Percentiles rank a stretch among this genome's conserved stretches.
These are phyloP conservation scores for Aspergillus sp. DNA, from an alignment of 2,329 filamentous ascomycete species.

Conservation along the genomic window DNA sequence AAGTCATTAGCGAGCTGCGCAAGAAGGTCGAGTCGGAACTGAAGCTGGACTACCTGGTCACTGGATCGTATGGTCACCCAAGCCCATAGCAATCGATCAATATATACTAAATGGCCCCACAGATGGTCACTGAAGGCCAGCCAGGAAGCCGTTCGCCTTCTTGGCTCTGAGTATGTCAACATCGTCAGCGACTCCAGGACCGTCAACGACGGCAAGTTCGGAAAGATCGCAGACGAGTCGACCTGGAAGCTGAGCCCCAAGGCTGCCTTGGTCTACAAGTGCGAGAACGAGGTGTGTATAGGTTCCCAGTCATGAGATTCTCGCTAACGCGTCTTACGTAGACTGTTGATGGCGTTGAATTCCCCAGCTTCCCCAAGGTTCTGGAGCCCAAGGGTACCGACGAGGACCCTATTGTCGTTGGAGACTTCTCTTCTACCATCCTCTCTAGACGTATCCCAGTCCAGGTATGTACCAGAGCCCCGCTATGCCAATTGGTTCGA, in stretches of 20 bases:
- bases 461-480: slow-evolving; percentile 10
- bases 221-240: slow-evolving; percentile 74
- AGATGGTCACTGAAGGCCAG: slow-evolving; percentile 84
- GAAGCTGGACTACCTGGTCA: slow-evolving; percentile 85
- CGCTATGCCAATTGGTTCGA: neutral
- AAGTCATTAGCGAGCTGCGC: slow-evolving; percentile 60
- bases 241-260: slow-evolving; percentile 71
- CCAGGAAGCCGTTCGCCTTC: slow-evolving; percentile 75
- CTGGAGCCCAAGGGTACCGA: slow-evolving; percentile 57
- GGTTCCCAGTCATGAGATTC: no score
- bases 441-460: slow-evolving; percentile 61
- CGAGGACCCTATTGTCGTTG: slow-evolving; percentile 74
- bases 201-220: slow-evolving; percentile 77
- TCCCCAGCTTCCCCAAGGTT: slow-evolving; percentile 68
- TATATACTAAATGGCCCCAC: slow-evolving; percentile 8
- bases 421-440: slow-evolving; percentile 95
- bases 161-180: slow-evolving; percentile 77
- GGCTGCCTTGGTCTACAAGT: slow-evolving; percentile 77
- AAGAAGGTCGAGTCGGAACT: slow-evolving; percentile 69
- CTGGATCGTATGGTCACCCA: slow-evolving; percentile 59
- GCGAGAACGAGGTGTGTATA: slow-evolving; percentile 70
- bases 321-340: slow-evolving; percentile 1
- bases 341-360: slow-evolving; percentile 78
- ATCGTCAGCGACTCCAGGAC: slow-evolving; percentile 68
- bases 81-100: neutral